Percentiles rank a stretch among this genome's conserved stretches.
Conservation (phyloP, 2,329 filamentous ascomycete genomes). For the Microascus cirrosus region DNA sequence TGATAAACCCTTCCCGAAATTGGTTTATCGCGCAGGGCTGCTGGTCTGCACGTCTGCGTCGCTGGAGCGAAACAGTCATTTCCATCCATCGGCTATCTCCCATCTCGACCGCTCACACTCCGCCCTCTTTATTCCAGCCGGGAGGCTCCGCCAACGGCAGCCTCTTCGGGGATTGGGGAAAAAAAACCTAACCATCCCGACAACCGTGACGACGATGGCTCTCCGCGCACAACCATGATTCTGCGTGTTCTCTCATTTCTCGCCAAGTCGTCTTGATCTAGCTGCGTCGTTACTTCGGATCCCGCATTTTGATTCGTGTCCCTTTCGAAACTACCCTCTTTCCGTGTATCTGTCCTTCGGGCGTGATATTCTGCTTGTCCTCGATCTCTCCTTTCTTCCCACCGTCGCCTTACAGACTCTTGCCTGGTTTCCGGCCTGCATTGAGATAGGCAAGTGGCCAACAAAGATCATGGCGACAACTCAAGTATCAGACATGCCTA, state of each 20-base stretch:
- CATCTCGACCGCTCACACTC: not conserved
- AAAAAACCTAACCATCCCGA: not conserved
- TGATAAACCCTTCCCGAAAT: not conserved
- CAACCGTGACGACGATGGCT: conserved; percentile 4
- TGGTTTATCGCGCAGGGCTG: not conserved
- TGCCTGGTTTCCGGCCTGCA: not conserved
- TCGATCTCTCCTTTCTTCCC: not conserved
- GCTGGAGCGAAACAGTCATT: not conserved
- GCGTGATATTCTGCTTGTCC: not conserved
- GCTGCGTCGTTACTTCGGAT: not conserved
- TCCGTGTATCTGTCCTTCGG: not conserved
- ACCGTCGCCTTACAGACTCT: not conserved
- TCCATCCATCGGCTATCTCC: not conserved
- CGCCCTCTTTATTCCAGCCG: not conserved
- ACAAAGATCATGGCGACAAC: conserved; percentile 30
- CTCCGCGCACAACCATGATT: conserved; percentile 4
- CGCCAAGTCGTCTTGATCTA: conserved; percentile 3
- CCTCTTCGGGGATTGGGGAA: not conserved
- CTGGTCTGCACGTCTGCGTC: not conserved
- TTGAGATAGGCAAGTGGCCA: not conserved
- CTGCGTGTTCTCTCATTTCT: not conserved
- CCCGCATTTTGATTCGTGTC: conserved; percentile 1
- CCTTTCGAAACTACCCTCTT: not conserved
- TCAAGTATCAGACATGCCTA: conserved; percentile 35
- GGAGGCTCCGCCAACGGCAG: not conserved